phyloP scores from a whole-genome alignment of 2,329 filamentous ascomycete species.

The Shiraia sp. region DNA sequence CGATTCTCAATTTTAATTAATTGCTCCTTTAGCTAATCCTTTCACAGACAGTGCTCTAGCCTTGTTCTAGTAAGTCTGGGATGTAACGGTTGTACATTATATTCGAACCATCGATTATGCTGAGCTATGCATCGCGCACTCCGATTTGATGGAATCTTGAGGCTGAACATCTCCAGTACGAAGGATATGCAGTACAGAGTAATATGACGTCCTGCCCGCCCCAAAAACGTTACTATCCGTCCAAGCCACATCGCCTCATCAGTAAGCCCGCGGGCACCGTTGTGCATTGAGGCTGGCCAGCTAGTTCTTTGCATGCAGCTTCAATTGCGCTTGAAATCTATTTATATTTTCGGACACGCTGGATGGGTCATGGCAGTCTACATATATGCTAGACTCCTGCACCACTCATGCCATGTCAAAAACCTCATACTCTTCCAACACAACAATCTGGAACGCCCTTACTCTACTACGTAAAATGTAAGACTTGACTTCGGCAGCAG shows the following conservation, averaged over 20 bases:
- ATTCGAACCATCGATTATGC: too few species aligned
- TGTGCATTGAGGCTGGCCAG: constrained; percentile 6
- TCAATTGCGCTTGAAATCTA: constrained; percentile 16
- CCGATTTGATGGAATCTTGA: constrained; percentile 10
- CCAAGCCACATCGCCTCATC: constrained; percentile 19
- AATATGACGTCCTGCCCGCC: constrained; percentile 8
- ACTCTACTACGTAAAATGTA: constrained; percentile 6
- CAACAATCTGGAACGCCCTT: too few species aligned
- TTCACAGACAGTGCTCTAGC: too few species aligned
- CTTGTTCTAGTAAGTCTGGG: background rate
- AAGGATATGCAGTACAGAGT: constrained; percentile 2
- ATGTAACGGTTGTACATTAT: too few species aligned
- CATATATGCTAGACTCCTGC: constrained; percentile 8
- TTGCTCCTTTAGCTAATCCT: too few species aligned
- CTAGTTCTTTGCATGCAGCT: constrained; percentile 11
- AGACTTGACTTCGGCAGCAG: constrained; percentile 25
- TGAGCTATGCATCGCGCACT: constrained; percentile 6
- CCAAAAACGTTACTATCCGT: constrained; percentile 1
- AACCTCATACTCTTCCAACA: too few species aligned
- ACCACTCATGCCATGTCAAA: too few species aligned
- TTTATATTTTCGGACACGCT: constrained; percentile 29
- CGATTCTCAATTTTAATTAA: too few species aligned
- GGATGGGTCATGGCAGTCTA: too few species aligned
- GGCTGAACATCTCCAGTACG: constrained; percentile 3
- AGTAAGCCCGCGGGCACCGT: constrained; percentile 15